Evolutionary conservation across 139 green algal species (phyloP), one percentile per base, ranked within the genome.

Genomic region (Coelastrella sp.): DNA sequence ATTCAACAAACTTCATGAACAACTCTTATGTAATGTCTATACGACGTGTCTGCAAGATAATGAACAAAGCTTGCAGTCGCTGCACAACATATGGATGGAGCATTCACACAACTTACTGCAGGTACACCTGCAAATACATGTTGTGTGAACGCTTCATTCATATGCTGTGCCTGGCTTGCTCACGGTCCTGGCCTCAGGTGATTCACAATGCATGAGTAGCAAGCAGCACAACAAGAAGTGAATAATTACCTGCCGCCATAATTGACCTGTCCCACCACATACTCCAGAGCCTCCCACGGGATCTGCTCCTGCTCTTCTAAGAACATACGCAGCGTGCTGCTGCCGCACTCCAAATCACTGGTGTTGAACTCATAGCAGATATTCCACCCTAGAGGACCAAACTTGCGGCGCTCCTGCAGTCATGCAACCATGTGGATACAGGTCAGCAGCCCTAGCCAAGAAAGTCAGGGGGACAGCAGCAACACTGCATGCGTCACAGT

Each of bases 301-400:
- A 97, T 95, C n/a, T 66, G 5, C 14, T 91, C 87, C 20, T 94
- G 87, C 60, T 94, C 94, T 3, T 91, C 78, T 24, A 98, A 92
- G 93, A 98, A 97, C 92, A 96, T 97, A 35, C 90, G 90, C 84
- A 98, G 87, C 57, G 94, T 96, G 87, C 93, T 95, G 82, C 95
- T 93, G 78, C 87, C 93, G 93, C 96, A 98, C 89, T 98, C 96
- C 81, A 98, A 80, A 93, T 99, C 97, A 22, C 83, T 90, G 14
- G 94, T 93, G 93, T 95, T 98, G 94, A 99, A 99, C 49, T 97
- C 96, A 89, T 99, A 99, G 61, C 92, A 75, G 84, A 97, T 97
- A 93, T 99, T 99, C 96, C 96, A 99, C 7, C 97, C 97, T 20
- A 98, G 92, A 19, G 95, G 94, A 12, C 97, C 97, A 91, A 99